phyloP scores from a whole-genome alignment of 768 basidiomycete species.

The Suillus paluster region DNA sequence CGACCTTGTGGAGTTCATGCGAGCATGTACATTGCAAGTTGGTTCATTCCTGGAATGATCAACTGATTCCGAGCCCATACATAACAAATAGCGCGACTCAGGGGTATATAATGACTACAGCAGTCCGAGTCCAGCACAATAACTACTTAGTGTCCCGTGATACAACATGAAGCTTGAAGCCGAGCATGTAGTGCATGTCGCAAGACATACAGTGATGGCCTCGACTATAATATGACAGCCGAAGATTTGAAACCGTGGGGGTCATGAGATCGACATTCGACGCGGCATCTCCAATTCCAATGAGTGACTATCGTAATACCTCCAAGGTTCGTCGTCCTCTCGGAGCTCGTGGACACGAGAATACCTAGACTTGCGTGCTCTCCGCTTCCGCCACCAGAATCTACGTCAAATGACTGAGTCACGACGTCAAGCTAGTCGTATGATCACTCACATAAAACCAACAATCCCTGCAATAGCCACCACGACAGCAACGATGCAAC shows the following conservation, averaged over 20 bases:
- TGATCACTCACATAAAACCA: slow-evolving; percentile 37
- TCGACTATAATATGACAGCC: not conserved
- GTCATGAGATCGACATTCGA: slow-evolving; percentile 3
- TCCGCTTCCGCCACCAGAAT: slow-evolving; percentile 35
- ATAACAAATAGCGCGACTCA: too few species aligned
- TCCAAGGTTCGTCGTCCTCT: slow-evolving; percentile 37
- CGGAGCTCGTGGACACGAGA: slow-evolving; percentile 29
- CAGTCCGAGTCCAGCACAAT: not conserved
- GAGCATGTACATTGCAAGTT: too few species aligned
- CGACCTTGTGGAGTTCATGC: too few species aligned
- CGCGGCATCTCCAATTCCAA: slow-evolving; percentile 5
- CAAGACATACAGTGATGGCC: not conserved
- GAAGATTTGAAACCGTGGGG: not conserved
- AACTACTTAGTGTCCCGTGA: not conserved
- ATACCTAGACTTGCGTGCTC: slow-evolving; percentile 24
- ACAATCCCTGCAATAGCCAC: slow-evolving; percentile 43
- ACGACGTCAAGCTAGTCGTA: not conserved
- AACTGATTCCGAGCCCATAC: too few species aligned
- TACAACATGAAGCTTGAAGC: not conserved
- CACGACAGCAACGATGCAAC: slow-evolving; percentile 48
- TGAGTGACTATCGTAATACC: slow-evolving; percentile 23
- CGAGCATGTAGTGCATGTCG: not conserved
- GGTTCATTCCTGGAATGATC: too few species aligned
- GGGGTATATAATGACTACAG: not conserved
- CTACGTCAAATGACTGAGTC: slow-evolving; percentile 11